Percentiles rank a stretch among this genome's conserved stretches.
These are phyloP conservation scores for Psophocarpus tetragonolobus DNA, from an alignment of 306 rosid genomes.

Conservation along the genomic window DNA sequence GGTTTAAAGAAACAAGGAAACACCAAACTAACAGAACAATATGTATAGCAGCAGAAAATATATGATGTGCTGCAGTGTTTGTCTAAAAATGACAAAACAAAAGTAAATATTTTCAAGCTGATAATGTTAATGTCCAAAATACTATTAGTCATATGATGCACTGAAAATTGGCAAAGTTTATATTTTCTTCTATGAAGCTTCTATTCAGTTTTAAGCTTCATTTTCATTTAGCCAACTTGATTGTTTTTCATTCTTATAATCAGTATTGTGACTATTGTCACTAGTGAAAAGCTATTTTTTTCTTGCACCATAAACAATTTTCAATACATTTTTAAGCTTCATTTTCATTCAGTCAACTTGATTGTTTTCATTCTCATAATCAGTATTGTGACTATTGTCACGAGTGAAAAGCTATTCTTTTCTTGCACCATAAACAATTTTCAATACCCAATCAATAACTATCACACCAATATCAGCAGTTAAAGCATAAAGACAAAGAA, in stretches of 20 bases:
- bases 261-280: not conserved
- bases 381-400: not conserved
- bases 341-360: not conserved
- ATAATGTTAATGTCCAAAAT: slow-evolving; percentile 1
- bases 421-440: slow-evolving; percentile 6
- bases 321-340: not conserved
- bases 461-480: not conserved
- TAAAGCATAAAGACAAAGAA: not conserved
- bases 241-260: not conserved
- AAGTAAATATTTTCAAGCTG: not conserved
- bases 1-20: no score
- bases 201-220: slow-evolving; percentile 7
- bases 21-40: not conserved
- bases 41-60: not conserved
- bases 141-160: not conserved
- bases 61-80: not conserved
- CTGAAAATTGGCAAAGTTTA: not conserved
- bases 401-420: not conserved
- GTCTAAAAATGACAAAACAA: not conserved
- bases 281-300: not conserved
- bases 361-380: not conserved
- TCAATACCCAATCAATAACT: not conserved
- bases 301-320: slow-evolving; percentile 6
- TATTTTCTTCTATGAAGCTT: not conserved
- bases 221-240: not conserved